Evolutionary conservation across 805 yeast genomes (phyloP), one percentile per base, ranked within the genome.

Genomic region (Lachancea dasiensis): DNA sequence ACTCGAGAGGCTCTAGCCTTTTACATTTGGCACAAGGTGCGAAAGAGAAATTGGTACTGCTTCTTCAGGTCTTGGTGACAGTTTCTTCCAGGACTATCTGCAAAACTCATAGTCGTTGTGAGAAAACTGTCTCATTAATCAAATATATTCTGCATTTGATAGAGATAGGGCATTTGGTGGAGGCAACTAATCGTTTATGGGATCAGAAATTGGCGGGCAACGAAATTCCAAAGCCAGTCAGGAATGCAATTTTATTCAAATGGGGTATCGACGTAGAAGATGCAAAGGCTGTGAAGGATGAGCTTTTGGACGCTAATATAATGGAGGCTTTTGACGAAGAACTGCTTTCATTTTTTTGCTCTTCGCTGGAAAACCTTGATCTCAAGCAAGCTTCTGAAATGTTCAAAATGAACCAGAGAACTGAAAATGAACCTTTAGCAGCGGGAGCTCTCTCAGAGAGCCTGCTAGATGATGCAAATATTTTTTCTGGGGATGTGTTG

Each of bases 121-220:
- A 31, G 23, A 31, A 27, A 20, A 22, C 17, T 6, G 27, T 23
- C 4, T 19, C 28, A 18, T 19, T 40, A 11, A 21, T 32, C 25
- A 37, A 25, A 11, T 40, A 40, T 23, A 19, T 31, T 16, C 13
- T 31, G 19, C 38, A 40, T 14, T 22, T 40, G 11, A 20, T 40
- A 7, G 39, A 36, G 3, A 13, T 31, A 6, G 38, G 19, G 9
- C 31, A 23, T 14, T 17, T 40, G 8, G 16, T 36, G 5, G 40
- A 40, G 6, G 40, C 27, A 8, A 31, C 44, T 6, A 31, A 29
- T 17, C 19, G 40, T 14, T 23, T 40, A 15, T 40, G 44, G 44
- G 40, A 40, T 11, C 32, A 31, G 15, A 11, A n/a, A n/a, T 11
- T 19, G 18, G 11, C 16, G n/a, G 33, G 28, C 4, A 36, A 15